Percentiles rank a stretch among this genome's conserved stretches.
These are phyloP conservation scores for Alternaria metachromatica DNA, from an alignment of 2,329 filamentous ascomycete species.

Conservation along the genomic window DNA sequence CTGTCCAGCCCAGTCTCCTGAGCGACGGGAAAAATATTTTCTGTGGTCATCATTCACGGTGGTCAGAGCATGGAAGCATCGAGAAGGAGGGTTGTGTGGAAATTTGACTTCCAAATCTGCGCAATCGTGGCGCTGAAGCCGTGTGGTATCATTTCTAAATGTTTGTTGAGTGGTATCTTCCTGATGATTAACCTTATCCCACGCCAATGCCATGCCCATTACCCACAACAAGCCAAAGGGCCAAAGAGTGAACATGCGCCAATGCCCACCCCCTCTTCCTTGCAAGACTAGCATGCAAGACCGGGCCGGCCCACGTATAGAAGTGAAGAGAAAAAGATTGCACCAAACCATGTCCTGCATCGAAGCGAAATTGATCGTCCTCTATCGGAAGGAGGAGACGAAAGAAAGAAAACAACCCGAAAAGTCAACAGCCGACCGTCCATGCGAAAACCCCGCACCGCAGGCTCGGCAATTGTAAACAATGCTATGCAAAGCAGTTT, in stretches of 20 bases:
- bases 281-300: constrained; percentile 2
- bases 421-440: constrained; percentile 26
- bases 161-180: constrained; percentile 11
- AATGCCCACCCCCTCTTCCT: constrained; percentile 12
- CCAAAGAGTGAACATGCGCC: constrained; percentile 12
- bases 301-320: constrained; percentile 13
- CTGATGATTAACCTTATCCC: constrained; percentile 2
- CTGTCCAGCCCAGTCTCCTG: not conserved
- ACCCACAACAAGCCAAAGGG: constrained; percentile 2
- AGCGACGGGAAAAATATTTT: not conserved
- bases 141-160: constrained; percentile 33
- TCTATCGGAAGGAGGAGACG: constrained; percentile 8
- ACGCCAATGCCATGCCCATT: not conserved
- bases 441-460: constrained; percentile 9
- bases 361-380: constrained; percentile 17
- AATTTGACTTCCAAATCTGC: not conserved
- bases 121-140: constrained; percentile 16
- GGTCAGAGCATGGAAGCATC: not conserved
- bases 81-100: not conserved
- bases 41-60: not conserved
- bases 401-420: constrained; percentile 4
- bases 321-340: constrained; percentile 12
- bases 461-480: not conserved
- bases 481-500: constrained; percentile 18
- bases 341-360: constrained; percentile 29